These are phyloP conservation scores for Candida xiaguanensis DNA, from an alignment of 805 yeast species.

Conservation along the genomic window DNA sequence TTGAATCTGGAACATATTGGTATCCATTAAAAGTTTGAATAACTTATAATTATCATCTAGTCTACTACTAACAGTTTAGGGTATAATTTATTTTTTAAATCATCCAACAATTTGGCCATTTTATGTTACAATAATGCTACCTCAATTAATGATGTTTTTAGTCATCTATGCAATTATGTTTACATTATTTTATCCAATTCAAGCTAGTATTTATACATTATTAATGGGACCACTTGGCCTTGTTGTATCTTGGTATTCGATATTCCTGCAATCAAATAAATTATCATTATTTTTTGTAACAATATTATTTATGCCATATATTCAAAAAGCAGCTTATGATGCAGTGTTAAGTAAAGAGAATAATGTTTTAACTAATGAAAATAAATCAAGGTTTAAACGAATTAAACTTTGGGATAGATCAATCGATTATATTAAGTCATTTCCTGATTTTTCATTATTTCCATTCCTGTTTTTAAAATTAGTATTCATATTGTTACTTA, in stretches of 20 bases:
- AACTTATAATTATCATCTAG: background rate
- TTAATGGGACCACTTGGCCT: slow-evolving; percentile 52
- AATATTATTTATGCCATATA: slow-evolving; percentile 43
- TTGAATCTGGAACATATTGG: slow-evolving; percentile 17
- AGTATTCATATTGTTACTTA: slow-evolving; percentile 32
- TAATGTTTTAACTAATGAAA: slow-evolving; percentile 38
- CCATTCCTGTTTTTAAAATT: slow-evolving; percentile 40
- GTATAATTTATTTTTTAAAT: slow-evolving; percentile 36
- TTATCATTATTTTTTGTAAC: slow-evolving; percentile 41
- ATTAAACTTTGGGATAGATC: slow-evolving; percentile 15
- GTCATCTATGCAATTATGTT: slow-evolving; percentile 34
- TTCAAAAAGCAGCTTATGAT: slow-evolving; percentile 47
- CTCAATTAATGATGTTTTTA: slow-evolving; percentile 40
- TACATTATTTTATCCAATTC: slow-evolving; percentile 41
- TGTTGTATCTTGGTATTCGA: slow-evolving; percentile 41
- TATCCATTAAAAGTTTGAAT: slow-evolving; percentile 23
- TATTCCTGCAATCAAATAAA: slow-evolving; percentile 40
- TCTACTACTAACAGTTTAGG: slow-evolving; percentile 19
- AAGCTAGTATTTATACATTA: slow-evolving; percentile 37
- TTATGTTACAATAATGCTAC: slow-evolving; percentile 40
- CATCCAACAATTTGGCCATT: slow-evolving; percentile 47
- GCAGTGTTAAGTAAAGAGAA: slow-evolving; percentile 43
- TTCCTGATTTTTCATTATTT: slow-evolving; percentile 36
- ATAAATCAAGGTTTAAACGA: slow-evolving; percentile 25
- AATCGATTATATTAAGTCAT: slow-evolving; percentile 22